These are phyloP conservation scores for Colletotrichum tabaci DNA, from an alignment of 2,329 filamentous ascomycete species.

Conservation along the genomic window DNA sequence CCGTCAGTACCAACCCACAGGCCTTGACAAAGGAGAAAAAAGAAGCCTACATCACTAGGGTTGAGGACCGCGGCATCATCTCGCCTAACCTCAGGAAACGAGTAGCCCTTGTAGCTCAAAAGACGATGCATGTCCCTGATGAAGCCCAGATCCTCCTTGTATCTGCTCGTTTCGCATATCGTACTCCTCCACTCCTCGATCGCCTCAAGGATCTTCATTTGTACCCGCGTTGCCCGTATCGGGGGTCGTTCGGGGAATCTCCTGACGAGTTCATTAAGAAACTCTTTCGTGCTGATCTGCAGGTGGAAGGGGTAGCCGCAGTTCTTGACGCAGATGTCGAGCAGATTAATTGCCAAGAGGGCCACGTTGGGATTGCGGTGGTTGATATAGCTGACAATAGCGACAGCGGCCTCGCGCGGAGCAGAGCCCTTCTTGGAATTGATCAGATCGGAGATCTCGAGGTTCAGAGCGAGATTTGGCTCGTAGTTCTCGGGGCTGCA, in stretches of 20 bases:
- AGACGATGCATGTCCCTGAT: slow-evolving; percentile 98
- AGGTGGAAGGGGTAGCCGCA: slow-evolving; percentile 99
- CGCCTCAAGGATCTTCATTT: slow-evolving; percentile 92
- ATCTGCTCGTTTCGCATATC: slow-evolving; percentile 97
- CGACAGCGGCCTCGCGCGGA: slow-evolving; percentile 93
- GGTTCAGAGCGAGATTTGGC: slow-evolving; percentile 94
- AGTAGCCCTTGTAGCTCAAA: slow-evolving; percentile 96
- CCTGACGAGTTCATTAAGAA: slow-evolving; percentile 96
- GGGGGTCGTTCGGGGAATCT: slow-evolving; percentile 96
- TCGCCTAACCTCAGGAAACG: slow-evolving; percentile 90
- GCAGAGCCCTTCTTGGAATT: slow-evolving; percentile 97
- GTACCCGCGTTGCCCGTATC: slow-evolving; percentile 86
- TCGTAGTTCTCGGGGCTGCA: slow-evolving; percentile 98
- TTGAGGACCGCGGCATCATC: slow-evolving; percentile 98
- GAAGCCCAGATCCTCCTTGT: slow-evolving; percentile 97
- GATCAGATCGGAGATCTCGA: slow-evolving; percentile 96
- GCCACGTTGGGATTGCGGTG: slow-evolving; percentile 97
- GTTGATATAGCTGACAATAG: slow-evolving; percentile 95
- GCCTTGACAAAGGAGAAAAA: neutral
- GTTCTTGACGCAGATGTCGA: slow-evolving; percentile 99
- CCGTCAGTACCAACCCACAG: slow-evolving; percentile 12
- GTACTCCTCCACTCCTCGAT: slow-evolving; percentile 99
- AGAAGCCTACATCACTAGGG: slow-evolving; percentile 86
- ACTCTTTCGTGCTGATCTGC: slow-evolving; percentile 98
- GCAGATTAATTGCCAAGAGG: slow-evolving; percentile 88